Evolutionary conservation across 306 rosid genomes (phyloP), one percentile per base, ranked within the genome.

Genomic region (Fagus crenata): DNA sequence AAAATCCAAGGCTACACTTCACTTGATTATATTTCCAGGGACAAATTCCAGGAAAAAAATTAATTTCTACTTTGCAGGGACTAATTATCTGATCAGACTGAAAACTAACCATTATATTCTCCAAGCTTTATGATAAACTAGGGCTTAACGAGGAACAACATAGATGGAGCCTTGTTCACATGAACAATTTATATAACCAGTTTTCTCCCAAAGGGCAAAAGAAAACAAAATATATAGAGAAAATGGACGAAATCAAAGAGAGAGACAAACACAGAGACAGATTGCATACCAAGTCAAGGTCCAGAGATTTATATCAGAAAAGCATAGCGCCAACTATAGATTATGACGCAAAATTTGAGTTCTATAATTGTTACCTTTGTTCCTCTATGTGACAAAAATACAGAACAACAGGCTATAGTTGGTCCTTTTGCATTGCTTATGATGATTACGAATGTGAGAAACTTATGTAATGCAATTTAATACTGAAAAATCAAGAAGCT

Each of bases 171-270:
- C 51, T 46, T 46, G 11, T 46, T 46, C 51, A 7, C 14, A 3
- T 46, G 11, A 46, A 46, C 11, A 46, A 46, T 9, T 46, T 46
- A 46, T 46, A 56, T 7, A 4, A 18, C 42, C 41, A 32, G 14
- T 32, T 64, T 15, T 64, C 46, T 9, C 9, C 46, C 31, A 6
- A 64, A 64, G 13, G 43, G 1, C 17, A 60, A 60, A 60, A 32
- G 41, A 56, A 56, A 56, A 56, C 13, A 56, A 11, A 56, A 56
- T 1, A 3, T 13, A 12, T 17, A 14, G 36, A 13, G 22, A 63
- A 12, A 63, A 63, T 63, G 69, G 15, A 63, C 69, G 9, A 63
- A 63, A 63, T 63, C n/a, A 63, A 18, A 58, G 32, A 18, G 42
- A 3, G 42, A 63, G 43, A 39, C 42, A 39, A 39, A 39, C 42